A percentile compares a stretch with the other conserved stretches of the same genome.
Evolutionary conservation across 2,329 filamentous ascomycete genomes (phyloP).

Genomic region (Alternaria arbusti): DNA sequence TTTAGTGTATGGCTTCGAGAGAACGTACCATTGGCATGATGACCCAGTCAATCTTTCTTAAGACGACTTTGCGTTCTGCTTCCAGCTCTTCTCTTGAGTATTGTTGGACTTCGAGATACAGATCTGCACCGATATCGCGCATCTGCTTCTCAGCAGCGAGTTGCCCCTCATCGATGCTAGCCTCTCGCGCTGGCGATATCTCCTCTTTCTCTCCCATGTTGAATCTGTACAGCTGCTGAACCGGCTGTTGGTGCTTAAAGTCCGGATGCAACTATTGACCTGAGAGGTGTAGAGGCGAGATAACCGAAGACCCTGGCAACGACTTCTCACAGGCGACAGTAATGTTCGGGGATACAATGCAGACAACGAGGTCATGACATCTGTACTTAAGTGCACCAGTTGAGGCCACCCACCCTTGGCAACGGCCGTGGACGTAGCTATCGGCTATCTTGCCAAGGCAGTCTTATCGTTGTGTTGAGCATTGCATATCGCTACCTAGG

Average conservation of each 20-base stretch:
- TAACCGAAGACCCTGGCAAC: not conserved
- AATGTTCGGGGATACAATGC: not conserved
- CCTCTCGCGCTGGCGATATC: constrained; percentile 27
- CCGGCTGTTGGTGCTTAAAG: not conserved
- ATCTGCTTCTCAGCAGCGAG: constrained; percentile 43
- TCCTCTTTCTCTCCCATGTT: constrained; percentile 34
- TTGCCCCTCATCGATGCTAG: constrained; percentile 38
- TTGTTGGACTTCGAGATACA: constrained; percentile 55
- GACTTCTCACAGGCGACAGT: not conserved
- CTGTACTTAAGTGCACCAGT: not conserved
- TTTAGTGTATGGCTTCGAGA: no score
- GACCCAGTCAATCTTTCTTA: constrained; percentile 55
- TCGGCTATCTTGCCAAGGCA: constrained; percentile 15
- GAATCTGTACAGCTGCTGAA: not conserved
- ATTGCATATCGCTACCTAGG: constrained; percentile 19
- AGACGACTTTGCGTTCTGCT: constrained; percentile 50
- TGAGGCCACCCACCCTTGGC: constrained; percentile 25
- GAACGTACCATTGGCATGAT: constrained; percentile 54
- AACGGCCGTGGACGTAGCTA: constrained; percentile 18
- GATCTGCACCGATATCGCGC: constrained; percentile 54
- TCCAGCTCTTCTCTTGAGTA: constrained; percentile 54
- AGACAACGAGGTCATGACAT: not conserved
- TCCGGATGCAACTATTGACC: not conserved
- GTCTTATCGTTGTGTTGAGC: constrained; percentile 15
- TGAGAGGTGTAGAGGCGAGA: not conserved